Base-by-base conservation (phyloP, 768 basidiomycete genomes). In the Cystobasidiopsis lactophilus region DNA sequence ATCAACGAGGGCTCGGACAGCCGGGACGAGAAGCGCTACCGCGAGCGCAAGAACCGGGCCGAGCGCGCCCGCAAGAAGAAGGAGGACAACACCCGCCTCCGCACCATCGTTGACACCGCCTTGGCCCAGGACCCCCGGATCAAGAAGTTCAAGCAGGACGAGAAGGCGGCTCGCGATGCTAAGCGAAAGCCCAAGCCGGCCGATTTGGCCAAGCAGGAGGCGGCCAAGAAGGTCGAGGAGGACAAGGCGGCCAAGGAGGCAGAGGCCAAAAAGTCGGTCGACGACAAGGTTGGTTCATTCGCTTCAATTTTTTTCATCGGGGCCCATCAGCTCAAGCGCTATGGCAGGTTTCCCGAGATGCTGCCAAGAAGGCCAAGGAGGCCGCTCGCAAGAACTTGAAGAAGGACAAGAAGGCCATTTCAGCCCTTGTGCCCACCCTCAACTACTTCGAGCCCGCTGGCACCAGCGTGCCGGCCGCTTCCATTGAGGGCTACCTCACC, bases 31-130 rank as follows among this genome's bases (percentile, higher is more conserved):
- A 96, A 96, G 70, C 81, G 91, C 29, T 93, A 89, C 70, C 88
- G 85, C 18, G 91, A 96, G 70, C 96, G 95, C 74, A 98, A 98
- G 75, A 98, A 98, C 77, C 95, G 93, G 69, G 69, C 83, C 4
- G 91, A 98, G 69, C 86, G 91, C 31, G 84, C 86, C 13, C 76
- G 86, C 53, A 74, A 85, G 66, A 98, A 98, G 74, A 93, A 93
- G 74, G 91, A 93, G 60, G 91, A 98, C 68, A 95, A 77, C 41
- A 80, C 85, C 13, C 82, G 88, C 61, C 68, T 95, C 27, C 79
- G 91, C 50, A 71, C 71, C 26, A 71, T 98, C 24, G 86, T 98
- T 47, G 91, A 96, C 70, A 69, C 80, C 52, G 77, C 84, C 23
- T 75, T 93, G 45, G 70, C 62, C 58, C 67, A 78, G 52, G 91